Evolutionary conservation across 352 stramenopile species (phyloP).

Genomic region (Globisporangium nagaii): DNA sequence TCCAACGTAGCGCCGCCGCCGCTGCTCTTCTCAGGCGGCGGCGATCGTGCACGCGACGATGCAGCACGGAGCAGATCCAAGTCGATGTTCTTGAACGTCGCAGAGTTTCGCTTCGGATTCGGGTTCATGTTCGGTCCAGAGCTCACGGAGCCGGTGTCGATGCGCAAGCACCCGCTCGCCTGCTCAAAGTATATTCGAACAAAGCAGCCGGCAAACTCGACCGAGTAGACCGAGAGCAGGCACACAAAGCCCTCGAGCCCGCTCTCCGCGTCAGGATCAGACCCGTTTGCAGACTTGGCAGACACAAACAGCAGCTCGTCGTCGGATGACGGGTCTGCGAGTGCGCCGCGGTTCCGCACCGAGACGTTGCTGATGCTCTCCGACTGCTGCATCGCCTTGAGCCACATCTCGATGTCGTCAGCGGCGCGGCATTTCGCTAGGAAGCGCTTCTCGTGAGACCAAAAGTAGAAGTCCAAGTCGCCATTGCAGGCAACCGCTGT

Average conservation of each 20-base stretch:
- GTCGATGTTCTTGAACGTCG: slow-evolving; percentile 60
- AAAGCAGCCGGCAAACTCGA: slow-evolving; percentile 58
- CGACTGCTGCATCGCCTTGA: slow-evolving; percentile 46
- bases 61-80: slow-evolving; percentile 33
- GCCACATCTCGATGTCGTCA: slow-evolving; percentile 51
- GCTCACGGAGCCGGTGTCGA: slow-evolving; percentile 55
- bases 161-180: slow-evolving; percentile 45
- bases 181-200: slow-evolving; percentile 74
- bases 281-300: background rate
- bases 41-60: too few relatives aligned
- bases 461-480: slow-evolving; percentile 41
- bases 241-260: slow-evolving; percentile 49
- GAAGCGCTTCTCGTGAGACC: slow-evolving; percentile 34
- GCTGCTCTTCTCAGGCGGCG: slow-evolving; percentile 6
- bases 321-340: slow-evolving; percentile 2
- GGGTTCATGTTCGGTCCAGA: slow-evolving; percentile 53
- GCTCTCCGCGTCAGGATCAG: slow-evolving; percentile 1
- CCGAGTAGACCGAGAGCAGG: slow-evolving; percentile 67
- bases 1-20: background rate
- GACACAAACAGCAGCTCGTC: slow-evolving; percentile 31
- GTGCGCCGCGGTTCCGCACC: slow-evolving; percentile 18
- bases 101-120: slow-evolving; percentile 41
- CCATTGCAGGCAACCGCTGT: slow-evolving; percentile 27
- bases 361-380: slow-evolving; percentile 29
- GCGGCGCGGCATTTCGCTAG: slow-evolving; percentile 17